Evolutionary conservation across 2,329 filamentous ascomycete species (phyloP), one percentile per base, ranked within the genome.

Genomic region (Dothideomycetes sp.): DNA sequence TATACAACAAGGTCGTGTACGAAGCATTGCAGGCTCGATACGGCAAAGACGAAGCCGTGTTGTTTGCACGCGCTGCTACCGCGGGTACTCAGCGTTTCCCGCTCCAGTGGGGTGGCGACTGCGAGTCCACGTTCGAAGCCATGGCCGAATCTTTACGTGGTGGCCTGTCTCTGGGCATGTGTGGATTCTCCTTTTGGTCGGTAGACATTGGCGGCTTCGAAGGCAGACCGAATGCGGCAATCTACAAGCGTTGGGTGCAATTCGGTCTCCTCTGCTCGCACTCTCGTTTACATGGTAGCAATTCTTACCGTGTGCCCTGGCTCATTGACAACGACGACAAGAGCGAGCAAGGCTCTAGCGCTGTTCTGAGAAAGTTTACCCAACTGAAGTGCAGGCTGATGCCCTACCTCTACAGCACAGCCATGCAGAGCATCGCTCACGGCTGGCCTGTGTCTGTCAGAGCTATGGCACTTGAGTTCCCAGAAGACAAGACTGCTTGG

Each of bases 201-300:
- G 77, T 74, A 46, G 79, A 83, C 52, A 83, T 83, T 48, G 79
- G 79, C 36, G 79, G 79, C 1, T 83, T 85, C 49, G 81, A 85
- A 52, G 81, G 81, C 3, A 70, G 61, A 3, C 80, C 81, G 0
- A 46, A 55, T 34, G 3, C 70, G 68, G 2, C 77, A 75, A 73
- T 85, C 49, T 85, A 85, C 60, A 85, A 84, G 62, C 75, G 81
- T 36, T 85, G 81, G 81, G 79, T 84, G 4, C 79, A 79, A n/a
- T 83, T 84, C 56, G 81, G 81, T 0, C 66, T 84, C 2, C 61
- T 85, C 31, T 83, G 78, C 48, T 75, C 73, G 8, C 81, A 85
- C 57, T 81, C 77, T 29, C 71, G 80, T 11, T 67, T 85, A 9
- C 81, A 85, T 54, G 81, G 81, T 2, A 79, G 75, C 37, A 73